Conservation (phyloP, 768 basidiomycete species). For the Albatrellus ellisii region DNA sequence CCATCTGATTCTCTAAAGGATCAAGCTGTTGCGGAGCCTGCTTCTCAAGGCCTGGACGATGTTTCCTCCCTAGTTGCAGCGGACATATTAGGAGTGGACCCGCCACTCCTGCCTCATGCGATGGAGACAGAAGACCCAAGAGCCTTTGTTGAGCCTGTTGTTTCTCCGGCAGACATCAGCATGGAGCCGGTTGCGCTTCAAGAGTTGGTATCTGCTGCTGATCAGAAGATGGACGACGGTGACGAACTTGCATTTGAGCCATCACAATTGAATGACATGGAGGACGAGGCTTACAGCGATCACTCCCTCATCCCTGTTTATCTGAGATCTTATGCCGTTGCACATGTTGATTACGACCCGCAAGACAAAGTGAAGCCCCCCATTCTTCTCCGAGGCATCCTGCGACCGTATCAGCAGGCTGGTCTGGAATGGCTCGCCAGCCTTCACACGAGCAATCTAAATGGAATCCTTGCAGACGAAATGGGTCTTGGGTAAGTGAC, state of each 20-base stretch:
- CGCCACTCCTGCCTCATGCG: no score
- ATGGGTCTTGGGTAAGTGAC: constrained; percentile 81
- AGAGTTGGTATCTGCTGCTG: not conserved
- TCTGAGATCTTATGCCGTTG: constrained; percentile 56
- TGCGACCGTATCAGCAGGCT: constrained; percentile 88
- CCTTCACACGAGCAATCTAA: constrained; percentile 66
- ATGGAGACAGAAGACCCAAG: no score
- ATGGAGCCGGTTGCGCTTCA: no score
- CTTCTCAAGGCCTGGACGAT: no score
- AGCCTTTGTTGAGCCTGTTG: no score
- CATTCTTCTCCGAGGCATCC: constrained; percentile 68
- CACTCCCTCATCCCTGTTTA: constrained; percentile 28
- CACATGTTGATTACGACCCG: constrained; percentile 55
- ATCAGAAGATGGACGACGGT: constrained; percentile 4
- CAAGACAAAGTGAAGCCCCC: constrained; percentile 46
- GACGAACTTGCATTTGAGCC: constrained; percentile 16
- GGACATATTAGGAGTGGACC: no score
- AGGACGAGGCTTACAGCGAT: constrained; percentile 27
- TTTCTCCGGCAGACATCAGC: no score
- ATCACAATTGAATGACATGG: no score
- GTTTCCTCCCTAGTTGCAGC: no score
- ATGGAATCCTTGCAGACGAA: constrained; percentile 83
- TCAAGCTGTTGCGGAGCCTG: no score
- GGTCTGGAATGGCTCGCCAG: constrained; percentile 93
- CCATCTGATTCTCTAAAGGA: no score